phyloP scores from a whole-genome alignment of 495 filamentous ascomycete species.

The Tuber umbilicatum region DNA sequence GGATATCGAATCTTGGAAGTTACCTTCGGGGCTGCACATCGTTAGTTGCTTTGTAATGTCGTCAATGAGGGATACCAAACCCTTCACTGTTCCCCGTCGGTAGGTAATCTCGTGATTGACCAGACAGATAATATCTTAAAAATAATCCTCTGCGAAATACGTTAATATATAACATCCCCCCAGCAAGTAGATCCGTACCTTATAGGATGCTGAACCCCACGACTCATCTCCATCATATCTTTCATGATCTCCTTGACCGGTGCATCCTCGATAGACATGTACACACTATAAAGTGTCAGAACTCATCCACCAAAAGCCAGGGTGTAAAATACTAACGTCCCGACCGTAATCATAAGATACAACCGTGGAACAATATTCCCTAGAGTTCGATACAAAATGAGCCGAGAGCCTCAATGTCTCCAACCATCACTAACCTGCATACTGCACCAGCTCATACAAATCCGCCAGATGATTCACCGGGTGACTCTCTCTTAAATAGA shows the following conservation, averaged over 20 bases:
- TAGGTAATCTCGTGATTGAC: constrained; percentile 83
- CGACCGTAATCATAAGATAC: constrained; percentile 98
- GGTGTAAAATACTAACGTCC: constrained; percentile 52
- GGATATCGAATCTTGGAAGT: constrained; percentile 92
- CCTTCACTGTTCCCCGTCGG: constrained; percentile 77
- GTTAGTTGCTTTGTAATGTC: constrained; percentile 17
- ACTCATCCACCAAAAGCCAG: background rate
- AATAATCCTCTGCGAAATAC: constrained; percentile 62
- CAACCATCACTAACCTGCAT: constrained; percentile 58
- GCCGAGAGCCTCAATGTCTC: background rate
- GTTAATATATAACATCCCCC: constrained; percentile 13
- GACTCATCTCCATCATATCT: constrained; percentile 99
- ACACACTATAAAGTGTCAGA: constrained; percentile 51
- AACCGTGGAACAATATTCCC: constrained; percentile 87
- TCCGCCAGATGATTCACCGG: constrained; percentile 97
- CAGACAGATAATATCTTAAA: constrained; percentile 88
- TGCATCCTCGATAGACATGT: constrained; percentile 97
- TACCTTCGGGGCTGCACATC: constrained; percentile 64
- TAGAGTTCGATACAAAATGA: constrained; percentile 14
- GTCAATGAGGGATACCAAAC: constrained; percentile 23
- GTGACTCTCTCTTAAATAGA: constrained; percentile 93
- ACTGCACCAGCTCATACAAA: constrained; percentile 96
- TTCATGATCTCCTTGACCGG: constrained; percentile 99
- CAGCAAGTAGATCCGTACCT: constrained; percentile 39
- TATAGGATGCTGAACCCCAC: constrained; percentile 93